Evolutionary conservation across 2,329 filamentous ascomycete species (phyloP).

Genomic region (Penicillium nordicum): DNA sequence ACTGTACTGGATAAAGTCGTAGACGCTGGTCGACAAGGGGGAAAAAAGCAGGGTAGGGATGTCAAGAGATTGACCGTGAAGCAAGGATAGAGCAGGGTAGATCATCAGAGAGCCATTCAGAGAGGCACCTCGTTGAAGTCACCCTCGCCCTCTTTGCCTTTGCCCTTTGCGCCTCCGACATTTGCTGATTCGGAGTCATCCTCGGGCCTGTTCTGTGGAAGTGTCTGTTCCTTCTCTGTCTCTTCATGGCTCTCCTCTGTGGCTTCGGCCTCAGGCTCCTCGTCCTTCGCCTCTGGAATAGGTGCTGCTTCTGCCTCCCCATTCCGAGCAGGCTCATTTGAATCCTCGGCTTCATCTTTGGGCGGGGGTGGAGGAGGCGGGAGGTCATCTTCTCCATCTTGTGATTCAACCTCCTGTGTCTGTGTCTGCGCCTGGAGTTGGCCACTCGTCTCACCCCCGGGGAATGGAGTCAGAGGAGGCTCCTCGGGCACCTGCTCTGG

Average conservation of each 20-base stretch:
- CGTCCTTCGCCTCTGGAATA: constrained; percentile 11
- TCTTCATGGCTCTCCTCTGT: constrained; percentile 19
- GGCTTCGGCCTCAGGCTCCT: constrained; percentile 13
- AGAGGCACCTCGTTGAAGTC: constrained; percentile 38
- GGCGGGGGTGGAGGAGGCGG: constrained; percentile 29
- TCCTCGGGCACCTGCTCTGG: constrained; percentile 25
- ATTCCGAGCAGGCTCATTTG: constrained; percentile 22
- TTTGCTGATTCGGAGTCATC: constrained; percentile 17
- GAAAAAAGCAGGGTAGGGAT: background rate
- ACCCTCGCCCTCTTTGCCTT: constrained; percentile 32
- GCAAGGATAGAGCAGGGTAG: constrained; percentile 7
- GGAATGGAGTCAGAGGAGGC: constrained; percentile 35
- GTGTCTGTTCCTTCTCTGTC: constrained; percentile 26
- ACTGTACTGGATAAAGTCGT: constrained; percentile 21
- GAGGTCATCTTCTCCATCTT: constrained; percentile 22
- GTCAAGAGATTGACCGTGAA: background rate
- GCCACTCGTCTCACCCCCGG: constrained; percentile 28
- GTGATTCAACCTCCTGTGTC: constrained; percentile 26
- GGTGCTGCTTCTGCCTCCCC: constrained; percentile 13
- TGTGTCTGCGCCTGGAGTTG: constrained; percentile 28
- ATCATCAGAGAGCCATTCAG: constrained; percentile 12
- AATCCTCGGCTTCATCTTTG: constrained; percentile 24
- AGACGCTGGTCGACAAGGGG: constrained; percentile 7
- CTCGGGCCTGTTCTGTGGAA: constrained; percentile 22
- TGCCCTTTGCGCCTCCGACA: constrained; percentile 23